phyloP scores from a whole-genome alignment of 805 yeast genomes.

The Crinitomyces ghanaensis region DNA sequence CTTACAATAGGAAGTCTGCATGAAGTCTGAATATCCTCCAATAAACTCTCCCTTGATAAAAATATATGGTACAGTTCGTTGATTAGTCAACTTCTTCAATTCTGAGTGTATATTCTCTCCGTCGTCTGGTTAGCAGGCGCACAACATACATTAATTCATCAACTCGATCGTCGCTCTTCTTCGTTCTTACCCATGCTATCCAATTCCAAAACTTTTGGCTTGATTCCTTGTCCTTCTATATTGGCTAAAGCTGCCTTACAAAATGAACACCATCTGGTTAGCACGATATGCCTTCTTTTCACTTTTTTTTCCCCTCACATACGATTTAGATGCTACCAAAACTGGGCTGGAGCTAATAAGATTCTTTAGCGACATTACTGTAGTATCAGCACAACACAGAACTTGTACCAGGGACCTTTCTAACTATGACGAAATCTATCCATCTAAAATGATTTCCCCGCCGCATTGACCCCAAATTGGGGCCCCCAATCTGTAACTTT shows the following conservation, averaged over 20 bases:
- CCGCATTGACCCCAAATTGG: too few relatives aligned
- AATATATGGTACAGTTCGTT: slow-evolving; percentile 86
- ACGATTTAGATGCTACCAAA: slow-evolving; percentile 70
- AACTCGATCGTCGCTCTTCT: not conserved
- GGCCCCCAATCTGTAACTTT: too few relatives aligned
- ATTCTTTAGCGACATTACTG: slow-evolving; percentile 27
- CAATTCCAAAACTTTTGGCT: slow-evolving; percentile 45
- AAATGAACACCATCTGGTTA: slow-evolving; percentile 39
- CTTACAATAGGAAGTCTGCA: slow-evolving; percentile 2
- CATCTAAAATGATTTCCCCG: too few relatives aligned
- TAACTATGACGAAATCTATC: too few relatives aligned
- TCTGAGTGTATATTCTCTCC: slow-evolving; percentile 79
- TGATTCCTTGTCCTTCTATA: slow-evolving; percentile 28
- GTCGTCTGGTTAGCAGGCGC: slow-evolving; percentile 35
- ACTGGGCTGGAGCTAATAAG: slow-evolving; percentile 56
- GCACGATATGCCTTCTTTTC: not conserved
- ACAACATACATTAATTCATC: slow-evolving; percentile 9
- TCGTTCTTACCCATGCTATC: slow-evolving; percentile 28
- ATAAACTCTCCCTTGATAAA: slow-evolving; percentile 86
- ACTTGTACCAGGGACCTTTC: too few relatives aligned
- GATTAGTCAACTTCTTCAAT: slow-evolving; percentile 67
- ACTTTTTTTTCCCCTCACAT: slow-evolving; percentile 1
- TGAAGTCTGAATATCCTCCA: slow-evolving; percentile 46
- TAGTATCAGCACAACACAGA: too few relatives aligned
- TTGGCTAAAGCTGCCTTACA: slow-evolving; percentile 37